Conservation (phyloP, 2,329 filamentous ascomycete species). For the Phaeosphaeria sp. region DNA sequence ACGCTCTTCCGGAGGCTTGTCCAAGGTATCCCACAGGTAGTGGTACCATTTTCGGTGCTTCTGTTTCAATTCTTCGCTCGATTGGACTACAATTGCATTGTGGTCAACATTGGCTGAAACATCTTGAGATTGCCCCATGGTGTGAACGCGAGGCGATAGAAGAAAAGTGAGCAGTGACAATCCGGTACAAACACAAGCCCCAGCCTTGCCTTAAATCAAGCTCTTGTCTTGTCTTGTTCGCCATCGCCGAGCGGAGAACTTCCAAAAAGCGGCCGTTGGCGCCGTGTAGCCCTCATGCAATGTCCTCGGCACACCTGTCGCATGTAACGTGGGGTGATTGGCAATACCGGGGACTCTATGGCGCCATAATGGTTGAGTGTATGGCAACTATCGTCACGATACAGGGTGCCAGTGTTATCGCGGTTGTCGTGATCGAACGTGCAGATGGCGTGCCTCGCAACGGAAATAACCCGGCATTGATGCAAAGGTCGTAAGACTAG, state of each 20-base stretch:
- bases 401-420: background rate
- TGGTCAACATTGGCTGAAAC: background rate
- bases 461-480: slow-evolving; percentile 9
- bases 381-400: background rate
- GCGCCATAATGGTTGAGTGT: background rate
- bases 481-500: background rate
- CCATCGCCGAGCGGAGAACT: background rate
- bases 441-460: slow-evolving; percentile 13
- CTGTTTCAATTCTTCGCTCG: slow-evolving; percentile 10
- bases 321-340: background rate
- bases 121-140: slow-evolving; percentile 4
- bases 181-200: background rate
- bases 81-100: slow-evolving; percentile 1
- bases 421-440: slow-evolving; percentile 9
- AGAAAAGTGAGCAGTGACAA: background rate
- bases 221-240: background rate
- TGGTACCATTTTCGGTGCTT: slow-evolving; percentile 52
- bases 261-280: background rate
- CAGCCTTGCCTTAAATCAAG: background rate
- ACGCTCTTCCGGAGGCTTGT: slow-evolving; percentile 59
- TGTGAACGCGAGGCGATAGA: background rate
- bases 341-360: slow-evolving; percentile 4
- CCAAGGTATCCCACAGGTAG: slow-evolving; percentile 62
- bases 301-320: background rate
- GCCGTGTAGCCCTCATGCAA: background rate